Evolutionary conservation across 352 stramenopile genomes (phyloP).

Genomic region (Globisporangium ultimum): DNA sequence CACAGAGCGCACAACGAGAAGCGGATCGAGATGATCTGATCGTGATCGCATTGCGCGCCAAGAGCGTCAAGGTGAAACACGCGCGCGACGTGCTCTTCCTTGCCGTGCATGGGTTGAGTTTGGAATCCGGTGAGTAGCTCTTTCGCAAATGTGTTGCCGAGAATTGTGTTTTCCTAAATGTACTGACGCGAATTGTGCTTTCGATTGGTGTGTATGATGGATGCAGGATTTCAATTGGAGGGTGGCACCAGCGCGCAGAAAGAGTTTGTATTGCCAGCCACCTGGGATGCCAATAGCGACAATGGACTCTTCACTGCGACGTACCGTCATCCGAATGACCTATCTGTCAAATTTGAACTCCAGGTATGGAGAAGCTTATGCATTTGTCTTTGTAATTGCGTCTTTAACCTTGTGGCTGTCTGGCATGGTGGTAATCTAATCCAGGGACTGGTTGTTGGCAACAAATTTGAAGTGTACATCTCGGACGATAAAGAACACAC

Average conservation of each 20-base stretch:
- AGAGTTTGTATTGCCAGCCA: slow-evolving; percentile 32
- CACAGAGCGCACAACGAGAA: slow-evolving; percentile 10
- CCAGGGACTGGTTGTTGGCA: slow-evolving; percentile 69
- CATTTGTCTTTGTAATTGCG: not conserved
- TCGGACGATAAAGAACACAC: slow-evolving; percentile 62
- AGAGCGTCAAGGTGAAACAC: slow-evolving; percentile 38
- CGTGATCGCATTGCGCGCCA: slow-evolving; percentile 34
- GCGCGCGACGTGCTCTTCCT: slow-evolving; percentile 68
- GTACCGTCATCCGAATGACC: slow-evolving; percentile 56
- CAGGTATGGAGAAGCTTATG: slow-evolving; percentile 32
- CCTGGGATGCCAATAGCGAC: slow-evolving; percentile 56
- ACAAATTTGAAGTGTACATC: slow-evolving; percentile 79
- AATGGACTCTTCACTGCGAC: slow-evolving; percentile 57
- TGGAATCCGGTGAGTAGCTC: slow-evolving; percentile 56
- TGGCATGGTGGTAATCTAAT: not conserved
- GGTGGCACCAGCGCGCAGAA: not conserved
- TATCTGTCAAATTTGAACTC: slow-evolving; percentile 48
- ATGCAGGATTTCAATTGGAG: slow-evolving; percentile 15
- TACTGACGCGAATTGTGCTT: not conserved
- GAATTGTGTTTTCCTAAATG: too few relatives aligned
- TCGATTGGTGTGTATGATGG: slow-evolving; percentile 3
- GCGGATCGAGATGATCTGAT: slow-evolving; percentile 45
- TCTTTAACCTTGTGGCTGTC: not conserved
- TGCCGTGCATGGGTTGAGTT: slow-evolving; percentile 61
- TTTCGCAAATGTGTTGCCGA: not conserved